Evolutionary conservation across 2,329 filamentous ascomycete genomes (phyloP).

Genomic region (Chrysoporthe deuterocubensis): DNA sequence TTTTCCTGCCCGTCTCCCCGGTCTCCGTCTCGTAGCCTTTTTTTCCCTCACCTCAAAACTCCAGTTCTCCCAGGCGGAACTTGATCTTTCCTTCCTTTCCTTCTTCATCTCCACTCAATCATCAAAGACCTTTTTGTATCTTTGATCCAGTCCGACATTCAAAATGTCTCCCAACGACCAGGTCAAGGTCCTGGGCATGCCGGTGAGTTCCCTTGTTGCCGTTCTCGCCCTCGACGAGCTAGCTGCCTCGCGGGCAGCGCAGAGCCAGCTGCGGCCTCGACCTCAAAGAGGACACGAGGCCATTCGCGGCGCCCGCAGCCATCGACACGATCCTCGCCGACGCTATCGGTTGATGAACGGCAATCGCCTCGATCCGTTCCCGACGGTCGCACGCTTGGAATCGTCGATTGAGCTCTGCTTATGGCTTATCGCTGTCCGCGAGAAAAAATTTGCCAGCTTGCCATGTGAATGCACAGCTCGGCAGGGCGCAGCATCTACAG

Average conservation of each 20-base stretch:
- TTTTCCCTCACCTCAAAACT: slow-evolving; percentile 22
- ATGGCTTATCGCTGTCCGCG: slow-evolving; percentile 23
- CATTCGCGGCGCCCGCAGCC: slow-evolving; percentile 11
- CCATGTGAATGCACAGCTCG: slow-evolving; percentile 25
- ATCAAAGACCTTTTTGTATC: slow-evolving; percentile 44
- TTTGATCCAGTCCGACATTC: slow-evolving; percentile 44
- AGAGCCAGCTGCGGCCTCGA: background rate
- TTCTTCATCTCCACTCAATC: slow-evolving; percentile 65
- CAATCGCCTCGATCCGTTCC: slow-evolving; percentile 15
- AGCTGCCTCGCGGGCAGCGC: background rate
- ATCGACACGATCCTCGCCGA: slow-evolving; percentile 11
- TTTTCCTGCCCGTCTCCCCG: slow-evolving; percentile 53
- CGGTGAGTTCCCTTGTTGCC: slow-evolving; percentile 53
- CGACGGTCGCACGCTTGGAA: slow-evolving; percentile 12
- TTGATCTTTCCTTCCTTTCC: slow-evolving; percentile 43
- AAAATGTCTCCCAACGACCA: slow-evolving; percentile 61
- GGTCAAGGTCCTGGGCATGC: slow-evolving; percentile 68
- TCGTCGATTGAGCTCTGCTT: slow-evolving; percentile 1
- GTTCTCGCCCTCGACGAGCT: background rate
- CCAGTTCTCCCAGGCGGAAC: slow-evolving; percentile 31
- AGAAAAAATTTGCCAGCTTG: slow-evolving; percentile 25
- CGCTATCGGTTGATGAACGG: slow-evolving; percentile 5
- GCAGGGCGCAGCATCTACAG: slow-evolving; percentile 32
- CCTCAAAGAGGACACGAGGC: background rate
- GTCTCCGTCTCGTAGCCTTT: slow-evolving; percentile 24